phyloP scores from a whole-genome alignment of 805 yeast genomes.

The Kurtzmaniella fragi region DNA sequence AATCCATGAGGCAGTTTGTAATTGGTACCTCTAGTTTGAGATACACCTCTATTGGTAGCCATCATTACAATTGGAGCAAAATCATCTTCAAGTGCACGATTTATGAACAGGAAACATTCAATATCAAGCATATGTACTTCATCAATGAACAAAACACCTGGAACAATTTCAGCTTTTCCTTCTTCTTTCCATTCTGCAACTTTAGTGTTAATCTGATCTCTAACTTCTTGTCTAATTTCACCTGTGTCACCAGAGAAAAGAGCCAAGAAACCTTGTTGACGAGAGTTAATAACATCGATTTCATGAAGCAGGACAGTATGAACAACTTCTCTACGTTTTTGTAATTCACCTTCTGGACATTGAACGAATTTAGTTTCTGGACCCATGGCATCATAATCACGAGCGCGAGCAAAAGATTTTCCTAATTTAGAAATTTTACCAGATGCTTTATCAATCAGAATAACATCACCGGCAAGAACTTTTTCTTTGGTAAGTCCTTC shows the following conservation, averaged over 20 bases:
- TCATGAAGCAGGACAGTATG: constrained; percentile 98
- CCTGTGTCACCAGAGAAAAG: constrained; percentile 96
- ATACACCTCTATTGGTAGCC: constrained; percentile 96
- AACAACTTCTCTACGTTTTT: constrained; percentile 89
- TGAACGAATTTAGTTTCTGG: constrained; percentile 97
- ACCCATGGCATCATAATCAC: constrained; percentile 98
- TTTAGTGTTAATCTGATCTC: constrained; percentile 94
- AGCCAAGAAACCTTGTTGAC: constrained; percentile 97
- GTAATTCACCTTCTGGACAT: constrained; percentile 98
- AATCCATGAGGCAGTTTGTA: constrained; percentile 97
- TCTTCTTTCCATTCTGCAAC: constrained; percentile 99
- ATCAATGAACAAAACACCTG: constrained; percentile 96
- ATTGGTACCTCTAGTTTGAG: constrained; percentile 90
- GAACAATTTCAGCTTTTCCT: constrained; percentile 96
- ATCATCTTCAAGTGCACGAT: constrained; percentile 94
- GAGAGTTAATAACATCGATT: constrained; percentile 94
- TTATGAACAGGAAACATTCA: constrained; percentile 91
- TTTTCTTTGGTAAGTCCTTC: constrained; percentile 92
- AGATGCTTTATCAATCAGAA: constrained; percentile 89
- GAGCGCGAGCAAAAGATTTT: constrained; percentile 89
- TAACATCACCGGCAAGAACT: constrained; percentile 94
- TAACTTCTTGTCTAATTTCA: constrained; percentile 90
- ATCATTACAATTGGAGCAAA: constrained; percentile 95
- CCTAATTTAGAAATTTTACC: constrained; percentile 95
- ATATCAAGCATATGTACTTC: constrained; percentile 98